A percentile compares a stretch with the other conserved stretches of the same genome.
Conservation (phyloP, 208 protist species). For the Angomonas ambiguus region DNA sequence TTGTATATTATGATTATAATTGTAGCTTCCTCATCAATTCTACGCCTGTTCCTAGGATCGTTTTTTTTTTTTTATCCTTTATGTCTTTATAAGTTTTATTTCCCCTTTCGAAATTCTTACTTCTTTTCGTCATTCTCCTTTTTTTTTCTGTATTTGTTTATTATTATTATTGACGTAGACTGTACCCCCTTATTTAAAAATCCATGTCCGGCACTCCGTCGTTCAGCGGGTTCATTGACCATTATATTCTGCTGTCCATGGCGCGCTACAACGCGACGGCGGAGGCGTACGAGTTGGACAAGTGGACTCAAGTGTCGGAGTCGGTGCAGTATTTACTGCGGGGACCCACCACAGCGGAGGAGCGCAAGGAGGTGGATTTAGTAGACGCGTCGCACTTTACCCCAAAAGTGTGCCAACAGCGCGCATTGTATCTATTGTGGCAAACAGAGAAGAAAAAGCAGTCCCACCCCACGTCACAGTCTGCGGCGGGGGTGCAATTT, state of each 20-base stretch:
- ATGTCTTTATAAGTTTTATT: background rate
- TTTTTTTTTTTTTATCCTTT: slow-evolving; percentile 12
- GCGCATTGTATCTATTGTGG: slow-evolving; percentile 65
- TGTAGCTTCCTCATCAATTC: too few relatives aligned
- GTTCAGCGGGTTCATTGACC: slow-evolving; percentile 71
- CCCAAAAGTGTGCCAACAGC: slow-evolving; percentile 48
- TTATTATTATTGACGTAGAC: background rate
- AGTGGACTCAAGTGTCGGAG: slow-evolving; percentile 60
- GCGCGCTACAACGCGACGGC: slow-evolving; percentile 52
- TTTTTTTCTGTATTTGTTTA: slow-evolving; percentile 21
- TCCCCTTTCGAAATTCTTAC: background rate
- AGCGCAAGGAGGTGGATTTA: slow-evolving; percentile 41
- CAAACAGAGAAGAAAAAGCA: slow-evolving; percentile 10
- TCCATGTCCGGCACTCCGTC: background rate
- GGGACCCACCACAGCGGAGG: slow-evolving; percentile 40
- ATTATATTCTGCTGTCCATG: slow-evolving; percentile 81
- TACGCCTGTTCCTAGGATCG: too few relatives aligned
- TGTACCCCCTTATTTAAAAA: background rate
- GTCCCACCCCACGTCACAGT: background rate
- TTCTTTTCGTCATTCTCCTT: background rate
- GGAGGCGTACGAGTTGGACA: slow-evolving; percentile 7
- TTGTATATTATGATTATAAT: too few relatives aligned
- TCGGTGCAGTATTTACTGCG: slow-evolving; percentile 48
- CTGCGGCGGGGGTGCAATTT: slow-evolving; percentile 23
- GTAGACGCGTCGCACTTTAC: slow-evolving; percentile 55